phyloP scores from a whole-genome alignment of 2,329 filamentous ascomycete genomes.

The Chrysosphaeria jannelii region DNA sequence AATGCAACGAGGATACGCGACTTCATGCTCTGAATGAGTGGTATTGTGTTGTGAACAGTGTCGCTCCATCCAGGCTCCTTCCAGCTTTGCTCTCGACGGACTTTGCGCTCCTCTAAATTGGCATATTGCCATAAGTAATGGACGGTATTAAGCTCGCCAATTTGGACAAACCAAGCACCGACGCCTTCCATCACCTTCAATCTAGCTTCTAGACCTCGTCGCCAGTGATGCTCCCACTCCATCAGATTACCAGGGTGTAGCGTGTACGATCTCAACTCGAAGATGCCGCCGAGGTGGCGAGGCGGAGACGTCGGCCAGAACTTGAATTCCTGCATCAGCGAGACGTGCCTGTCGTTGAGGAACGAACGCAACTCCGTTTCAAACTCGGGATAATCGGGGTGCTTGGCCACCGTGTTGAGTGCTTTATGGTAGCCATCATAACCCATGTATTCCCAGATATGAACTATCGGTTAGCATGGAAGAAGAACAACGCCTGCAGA shows the following conservation, averaged over 20 bases:
- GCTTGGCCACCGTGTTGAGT: constrained; percentile 51
- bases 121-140: constrained; percentile 98
- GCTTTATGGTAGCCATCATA: constrained; percentile 91
- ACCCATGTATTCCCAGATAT: constrained; percentile 98
- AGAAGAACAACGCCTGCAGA: not conserved
- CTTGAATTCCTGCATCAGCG: constrained; percentile 96
- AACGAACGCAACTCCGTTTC: constrained; percentile 61
- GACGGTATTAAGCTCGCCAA: constrained; percentile 89
- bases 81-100: constrained; percentile 84
- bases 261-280: constrained; percentile 90
- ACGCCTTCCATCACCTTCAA: constrained; percentile 97
- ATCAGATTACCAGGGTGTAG: constrained; percentile 83
- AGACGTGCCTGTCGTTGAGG: constrained; percentile 59
- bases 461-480: constrained; percentile 27
- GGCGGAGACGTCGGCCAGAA: constrained; percentile 95
- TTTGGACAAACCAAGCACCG: constrained; percentile 95
- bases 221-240: constrained; percentile 98
- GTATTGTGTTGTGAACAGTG: constrained; percentile 94
- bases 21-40: constrained; percentile 89
- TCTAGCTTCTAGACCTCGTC: constrained; percentile 64
- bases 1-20: constrained; percentile 77
- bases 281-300: constrained; percentile 66
- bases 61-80: constrained; percentile 83
- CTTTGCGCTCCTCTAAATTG: constrained; percentile 75
- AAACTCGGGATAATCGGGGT: constrained; percentile 61